Percentiles rank a stretch among this genome's conserved stretches.
phyloP scores from a whole-genome alignment of 208 protist genomes.

The Crithidia brevicula region DNA sequence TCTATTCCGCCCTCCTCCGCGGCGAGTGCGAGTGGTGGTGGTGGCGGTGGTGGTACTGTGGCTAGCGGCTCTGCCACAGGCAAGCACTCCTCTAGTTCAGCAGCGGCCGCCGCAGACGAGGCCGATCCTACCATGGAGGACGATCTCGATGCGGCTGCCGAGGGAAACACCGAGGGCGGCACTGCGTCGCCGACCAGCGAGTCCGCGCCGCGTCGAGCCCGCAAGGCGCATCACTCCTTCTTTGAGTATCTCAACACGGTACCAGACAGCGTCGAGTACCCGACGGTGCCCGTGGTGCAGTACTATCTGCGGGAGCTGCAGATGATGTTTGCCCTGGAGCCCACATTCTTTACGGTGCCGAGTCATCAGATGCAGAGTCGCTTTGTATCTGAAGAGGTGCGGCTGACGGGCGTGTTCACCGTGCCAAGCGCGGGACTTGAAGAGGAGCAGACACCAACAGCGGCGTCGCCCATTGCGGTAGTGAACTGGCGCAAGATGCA shows the following conservation, averaged over 20 bases:
- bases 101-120: slow-evolving; percentile 7
- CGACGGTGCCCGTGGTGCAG: slow-evolving; percentile 50
- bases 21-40: background rate
- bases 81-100: background rate
- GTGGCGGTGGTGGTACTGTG: background rate
- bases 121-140: slow-evolving; percentile 7
- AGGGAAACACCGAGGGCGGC: background rate
- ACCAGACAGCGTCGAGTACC: slow-evolving; percentile 46
- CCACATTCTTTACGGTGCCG: slow-evolving; percentile 42
- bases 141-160: slow-evolving; percentile 2
- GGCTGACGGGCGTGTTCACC: slow-evolving; percentile 5
- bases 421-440: background rate
- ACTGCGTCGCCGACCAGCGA: background rate
- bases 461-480: slow-evolving; percentile 28
- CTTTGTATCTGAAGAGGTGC: slow-evolving; percentile 22
- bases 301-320: slow-evolving; percentile 48
- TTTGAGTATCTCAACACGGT: slow-evolving; percentile 54
- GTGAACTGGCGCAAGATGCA: slow-evolving; percentile 68
- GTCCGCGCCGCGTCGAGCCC: background rate
- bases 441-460: slow-evolving; percentile 11
- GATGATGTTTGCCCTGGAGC: slow-evolving; percentile 32
- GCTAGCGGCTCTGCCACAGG: no score
- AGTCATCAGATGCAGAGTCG: slow-evolving; percentile 22
- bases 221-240: slow-evolving; percentile 27
- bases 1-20: background rate